Base-by-base conservation (phyloP, 2,329 filamentous ascomycete species). In the Arthroderma sp. region DNA sequence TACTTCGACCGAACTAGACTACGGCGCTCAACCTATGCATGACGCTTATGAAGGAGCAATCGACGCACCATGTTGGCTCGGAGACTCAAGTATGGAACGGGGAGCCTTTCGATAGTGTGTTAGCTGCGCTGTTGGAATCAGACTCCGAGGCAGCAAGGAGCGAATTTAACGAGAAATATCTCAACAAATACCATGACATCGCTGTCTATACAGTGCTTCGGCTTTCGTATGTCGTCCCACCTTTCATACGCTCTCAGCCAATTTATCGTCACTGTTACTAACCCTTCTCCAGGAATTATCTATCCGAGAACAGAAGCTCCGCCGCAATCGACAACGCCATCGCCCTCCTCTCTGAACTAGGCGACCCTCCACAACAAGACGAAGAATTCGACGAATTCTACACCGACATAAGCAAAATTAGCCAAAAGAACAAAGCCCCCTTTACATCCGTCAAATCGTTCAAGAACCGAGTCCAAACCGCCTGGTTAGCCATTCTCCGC, bases 11-110 rank as follows among this genome's bases (percentile, higher is more conserved):
- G 28, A 40, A 39, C 46, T 64, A 85, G 50, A 72, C 75, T 37
- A 84, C 83, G 10, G 81, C 78, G 7, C 65, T 96, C 54, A 85
- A 82, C 0, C 67, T 95, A 40, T 74, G 80, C 46, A 93, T 95
- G 87, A 80, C 83, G 45, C 64, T 93, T 40, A 67, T 94, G 52
- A 91, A 93, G 67, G 81, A 83, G 42, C 85, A 94, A 58, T 80
- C 75, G 11, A 75, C 77, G 50, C 67, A 77, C 55, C 60, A 79
- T 32, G 72, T 72, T 45, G 74, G 74, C 45, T 74, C 74, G 27
- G 74, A 77, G 5, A 77, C 81, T 38, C 77, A 80, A 55, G 75
- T 69, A 9, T 93, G 93, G 64, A 81, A 83, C 3, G 75, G 74
- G 22, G 66, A 69, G 0, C 77, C 83, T 36, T 75, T 95, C 44